phyloP scores from a whole-genome alignment of 2,329 filamentous ascomycete species.

The Zarea fungicola region DNA sequence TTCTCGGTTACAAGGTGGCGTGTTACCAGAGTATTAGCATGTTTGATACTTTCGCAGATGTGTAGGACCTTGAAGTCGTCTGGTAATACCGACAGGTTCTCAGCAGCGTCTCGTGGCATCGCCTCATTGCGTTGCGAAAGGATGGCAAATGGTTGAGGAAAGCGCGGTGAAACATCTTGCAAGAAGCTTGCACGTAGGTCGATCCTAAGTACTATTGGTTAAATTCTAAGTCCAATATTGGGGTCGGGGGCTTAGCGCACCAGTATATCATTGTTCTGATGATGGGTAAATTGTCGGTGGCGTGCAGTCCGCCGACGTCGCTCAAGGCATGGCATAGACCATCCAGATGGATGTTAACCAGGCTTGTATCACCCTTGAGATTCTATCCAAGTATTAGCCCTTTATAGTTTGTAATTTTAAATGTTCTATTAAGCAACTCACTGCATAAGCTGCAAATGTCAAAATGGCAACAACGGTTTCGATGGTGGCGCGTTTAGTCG shows the following conservation, averaged over 20 bases:
- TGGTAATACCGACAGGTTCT: neutral
- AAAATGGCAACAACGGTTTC: neutral
- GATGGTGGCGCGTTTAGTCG: neutral
- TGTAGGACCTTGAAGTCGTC: neutral
- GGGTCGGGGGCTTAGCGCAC: too few relatives aligned
- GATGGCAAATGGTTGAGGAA: neutral
- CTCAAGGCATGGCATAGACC: neutral
- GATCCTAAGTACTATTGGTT: neutral
- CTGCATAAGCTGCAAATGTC: neutral
- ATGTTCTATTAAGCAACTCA: neutral
- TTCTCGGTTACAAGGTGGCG: neutral
- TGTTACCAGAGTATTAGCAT: neutral
- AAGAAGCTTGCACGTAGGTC: neutral
- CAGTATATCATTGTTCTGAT: neutral
- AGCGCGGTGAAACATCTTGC: neutral
- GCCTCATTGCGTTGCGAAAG: neutral
- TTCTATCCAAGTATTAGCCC: neutral
- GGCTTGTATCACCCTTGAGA: neutral
- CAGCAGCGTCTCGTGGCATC: neutral
- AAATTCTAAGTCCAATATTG: too few relatives aligned
- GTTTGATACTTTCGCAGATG: neutral
- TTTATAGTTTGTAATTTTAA: neutral
- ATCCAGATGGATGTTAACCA: slow-evolving; percentile 1
- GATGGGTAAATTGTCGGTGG: neutral
- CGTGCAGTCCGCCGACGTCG: neutral